These are phyloP conservation scores for Phialemoniopsis sp. DNA, from an alignment of 2,329 filamentous ascomycete species.

Conservation along the genomic window DNA sequence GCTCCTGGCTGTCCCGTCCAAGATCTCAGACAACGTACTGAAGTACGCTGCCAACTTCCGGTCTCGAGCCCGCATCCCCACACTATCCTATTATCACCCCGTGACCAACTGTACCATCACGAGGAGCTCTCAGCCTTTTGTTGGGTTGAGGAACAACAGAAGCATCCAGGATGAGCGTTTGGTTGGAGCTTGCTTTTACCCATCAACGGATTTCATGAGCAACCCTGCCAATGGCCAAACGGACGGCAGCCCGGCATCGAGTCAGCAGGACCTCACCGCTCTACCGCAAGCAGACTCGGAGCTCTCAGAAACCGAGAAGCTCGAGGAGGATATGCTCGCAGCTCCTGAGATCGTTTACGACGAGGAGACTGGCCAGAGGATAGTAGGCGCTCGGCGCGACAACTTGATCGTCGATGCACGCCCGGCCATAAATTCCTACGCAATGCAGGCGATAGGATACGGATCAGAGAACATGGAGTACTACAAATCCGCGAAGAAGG, in stretches of 20 bases:
- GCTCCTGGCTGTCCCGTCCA: conserved; percentile 76
- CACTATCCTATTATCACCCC: conserved; percentile 89
- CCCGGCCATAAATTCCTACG: conserved; percentile 88
- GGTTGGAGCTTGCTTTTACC: conserved; percentile 86
- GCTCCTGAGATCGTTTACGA: conserved; percentile 47
- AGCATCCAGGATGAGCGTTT: conserved; percentile 96
- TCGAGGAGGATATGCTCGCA: conserved; percentile 65
- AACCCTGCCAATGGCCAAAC: conserved; percentile 22
- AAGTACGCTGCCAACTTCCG: conserved; percentile 90
- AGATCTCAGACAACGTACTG: conserved; percentile 93
- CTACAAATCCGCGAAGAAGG: conserved; percentile 87
- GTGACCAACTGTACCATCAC: conserved; percentile 97
- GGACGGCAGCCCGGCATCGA: conserved; percentile 38
- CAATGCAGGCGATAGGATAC: conserved; percentile 88
- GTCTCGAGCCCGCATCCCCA: conserved; percentile 83
- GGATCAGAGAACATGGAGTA: conserved; percentile 98
- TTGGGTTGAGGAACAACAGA: conserved; percentile 80
- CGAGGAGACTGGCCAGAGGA: conserved; percentile 54
- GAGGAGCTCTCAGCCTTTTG: conserved; percentile 85
- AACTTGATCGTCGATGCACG: conserved; percentile 96
- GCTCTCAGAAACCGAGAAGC: conserved; percentile 57
- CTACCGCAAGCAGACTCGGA: conserved; percentile 38
- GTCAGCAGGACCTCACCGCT: conserved; percentile 43
- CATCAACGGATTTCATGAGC: conserved; percentile 45
- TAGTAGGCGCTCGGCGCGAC: conserved; percentile 82